phyloP scores from a whole-genome alignment of 1,284 basidiomycete genomes.

The Xerocomus nothofagi region DNA sequence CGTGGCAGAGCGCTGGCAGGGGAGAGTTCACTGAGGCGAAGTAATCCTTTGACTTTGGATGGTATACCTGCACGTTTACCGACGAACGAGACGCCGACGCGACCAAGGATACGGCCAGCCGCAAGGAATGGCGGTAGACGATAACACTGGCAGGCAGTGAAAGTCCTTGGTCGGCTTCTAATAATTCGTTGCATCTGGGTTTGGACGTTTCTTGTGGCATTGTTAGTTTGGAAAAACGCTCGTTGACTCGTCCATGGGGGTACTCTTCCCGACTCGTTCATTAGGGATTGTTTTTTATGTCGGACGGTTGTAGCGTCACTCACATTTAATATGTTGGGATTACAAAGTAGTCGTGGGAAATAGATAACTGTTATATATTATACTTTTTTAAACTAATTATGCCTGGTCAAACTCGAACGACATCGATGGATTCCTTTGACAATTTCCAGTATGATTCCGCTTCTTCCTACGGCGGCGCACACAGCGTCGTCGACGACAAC shows the following conservation, averaged over 20 bases:
- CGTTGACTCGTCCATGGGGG: slow-evolving; percentile 8
- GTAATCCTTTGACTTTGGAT: slow-evolving; percentile 21
- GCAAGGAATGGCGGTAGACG: slow-evolving; percentile 29
- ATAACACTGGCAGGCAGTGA: slow-evolving; percentile 12
- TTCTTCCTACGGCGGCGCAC: slow-evolving; percentile 72
- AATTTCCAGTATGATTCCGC: slow-evolving; percentile 83
- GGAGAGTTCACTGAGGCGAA: slow-evolving; percentile 24
- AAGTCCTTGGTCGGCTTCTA: not conserved
- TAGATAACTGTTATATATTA: slow-evolving; percentile 27
- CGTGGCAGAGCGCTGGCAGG: slow-evolving; percentile 17
- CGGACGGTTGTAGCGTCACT: slow-evolving; percentile 12
- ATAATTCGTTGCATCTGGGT: not conserved
- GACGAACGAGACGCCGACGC: slow-evolving; percentile 63
- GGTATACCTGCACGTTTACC: slow-evolving; percentile 35
- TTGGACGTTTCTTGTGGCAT: slow-evolving; percentile 17
- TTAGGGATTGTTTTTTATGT: slow-evolving; percentile 14
- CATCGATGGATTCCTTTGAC: slow-evolving; percentile 78
- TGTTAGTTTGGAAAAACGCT: slow-evolving; percentile 2
- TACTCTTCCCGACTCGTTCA: slow-evolving; percentile 13
- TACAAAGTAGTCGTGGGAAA: slow-evolving; percentile 32
- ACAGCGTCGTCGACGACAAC: slow-evolving; percentile 78
- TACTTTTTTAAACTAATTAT: too few species aligned
- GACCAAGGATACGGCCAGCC: slow-evolving; percentile 46
- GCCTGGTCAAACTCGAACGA: slow-evolving; percentile 22
- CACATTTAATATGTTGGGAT: slow-evolving; percentile 11